Conservation (phyloP, 2,329 filamentous ascomycete species). For the Xylaria sp. region DNA sequence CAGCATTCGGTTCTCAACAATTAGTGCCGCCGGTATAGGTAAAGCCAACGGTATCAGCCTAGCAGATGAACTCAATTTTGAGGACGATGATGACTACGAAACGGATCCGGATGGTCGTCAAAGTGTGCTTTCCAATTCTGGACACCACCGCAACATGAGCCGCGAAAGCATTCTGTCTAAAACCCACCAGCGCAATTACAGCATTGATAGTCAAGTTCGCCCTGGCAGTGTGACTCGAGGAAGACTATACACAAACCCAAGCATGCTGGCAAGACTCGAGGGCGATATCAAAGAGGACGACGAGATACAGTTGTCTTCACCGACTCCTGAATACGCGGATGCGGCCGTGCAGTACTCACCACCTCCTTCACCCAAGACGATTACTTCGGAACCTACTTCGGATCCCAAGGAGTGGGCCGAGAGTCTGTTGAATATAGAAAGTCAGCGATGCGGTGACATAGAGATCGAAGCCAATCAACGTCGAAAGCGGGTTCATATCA, state of each 20-base stretch:
- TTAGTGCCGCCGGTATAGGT: constrained; percentile 64
- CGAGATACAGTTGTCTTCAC: constrained; percentile 50
- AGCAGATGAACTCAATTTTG: constrained; percentile 90
- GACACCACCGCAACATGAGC: constrained; percentile 65
- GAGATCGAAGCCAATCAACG: constrained; percentile 80
- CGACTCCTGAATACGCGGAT: constrained; percentile 51
- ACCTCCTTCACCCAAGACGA: constrained; percentile 74
- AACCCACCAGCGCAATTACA: constrained; percentile 65
- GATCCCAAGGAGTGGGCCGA: constrained; percentile 55
- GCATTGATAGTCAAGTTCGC: constrained; percentile 66
- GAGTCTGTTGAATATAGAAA: constrained; percentile 56
- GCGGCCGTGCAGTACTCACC: constrained; percentile 83
- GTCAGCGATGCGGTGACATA: constrained; percentile 57
- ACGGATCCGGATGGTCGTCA: constrained; percentile 77
- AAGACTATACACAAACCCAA: constrained; percentile 62
- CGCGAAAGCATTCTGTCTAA: constrained; percentile 63
- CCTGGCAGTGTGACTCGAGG: constrained; percentile 65
- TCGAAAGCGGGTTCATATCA: constrained; percentile 72
- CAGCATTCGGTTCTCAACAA: constrained; percentile 77
- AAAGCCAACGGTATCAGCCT: constrained; percentile 77
- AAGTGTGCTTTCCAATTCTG: constrained; percentile 64
- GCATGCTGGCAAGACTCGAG: constrained; percentile 66
- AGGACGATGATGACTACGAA: constrained; percentile 78
- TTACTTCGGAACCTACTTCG: constrained; percentile 54
- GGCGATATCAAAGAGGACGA: constrained; percentile 62